Evolutionary conservation across 768 basidiomycete species (phyloP).

Genomic region (Lactarius sanguifluus): DNA sequence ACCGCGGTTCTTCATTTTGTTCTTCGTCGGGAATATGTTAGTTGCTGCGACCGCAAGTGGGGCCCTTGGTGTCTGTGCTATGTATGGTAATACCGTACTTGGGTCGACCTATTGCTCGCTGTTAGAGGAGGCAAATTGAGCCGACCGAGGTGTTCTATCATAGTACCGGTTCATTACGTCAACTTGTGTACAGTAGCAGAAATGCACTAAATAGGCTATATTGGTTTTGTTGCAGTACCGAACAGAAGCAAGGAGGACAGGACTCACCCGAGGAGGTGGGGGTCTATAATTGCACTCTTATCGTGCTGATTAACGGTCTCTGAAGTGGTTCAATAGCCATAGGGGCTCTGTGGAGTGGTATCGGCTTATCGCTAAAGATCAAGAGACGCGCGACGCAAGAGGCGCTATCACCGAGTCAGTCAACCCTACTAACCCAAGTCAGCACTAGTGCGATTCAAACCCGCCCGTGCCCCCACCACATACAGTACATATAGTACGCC

Average conservation of each 20-base stretch:
- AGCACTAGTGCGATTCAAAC: background rate
- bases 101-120: too few species aligned
- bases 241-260: background rate
- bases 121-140: background rate
- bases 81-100: background rate
- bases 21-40: background rate
- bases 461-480: background rate
- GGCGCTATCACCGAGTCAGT: background rate
- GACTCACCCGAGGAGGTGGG: too few species aligned
- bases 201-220: background rate
- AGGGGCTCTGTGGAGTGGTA: background rate
- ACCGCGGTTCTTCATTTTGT: background rate
- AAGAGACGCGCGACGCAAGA: background rate
- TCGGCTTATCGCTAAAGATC: background rate
- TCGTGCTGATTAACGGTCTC: background rate
- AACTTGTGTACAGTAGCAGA: background rate
- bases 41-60: background rate
- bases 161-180: background rate
- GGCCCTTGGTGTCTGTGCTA: background rate
- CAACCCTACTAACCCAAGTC: background rate
- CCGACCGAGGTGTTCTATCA: background rate
- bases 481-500: background rate
- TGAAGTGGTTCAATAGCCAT: background rate
- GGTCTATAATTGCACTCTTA: background rate
- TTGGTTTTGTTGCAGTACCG: background rate